Percentiles rank a stretch among this genome's conserved stretches.
Conservation (phyloP, 2,329 filamentous ascomycete species). For the Trichoderma breve region DNA sequence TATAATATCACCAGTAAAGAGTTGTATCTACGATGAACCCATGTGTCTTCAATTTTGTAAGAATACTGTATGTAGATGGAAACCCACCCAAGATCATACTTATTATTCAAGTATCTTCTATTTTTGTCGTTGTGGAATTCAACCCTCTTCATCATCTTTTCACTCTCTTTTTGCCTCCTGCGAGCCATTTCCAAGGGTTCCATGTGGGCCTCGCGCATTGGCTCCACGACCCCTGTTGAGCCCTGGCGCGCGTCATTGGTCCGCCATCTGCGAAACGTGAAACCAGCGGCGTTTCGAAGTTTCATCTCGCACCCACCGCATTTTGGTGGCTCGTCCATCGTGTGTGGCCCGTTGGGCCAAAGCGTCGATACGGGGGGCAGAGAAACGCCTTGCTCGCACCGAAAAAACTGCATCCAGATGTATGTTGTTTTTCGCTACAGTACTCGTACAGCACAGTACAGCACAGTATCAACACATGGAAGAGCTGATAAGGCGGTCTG, state of each 20-base stretch:
- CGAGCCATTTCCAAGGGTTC: constrained; percentile 16
- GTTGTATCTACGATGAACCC: neutral
- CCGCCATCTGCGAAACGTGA: constrained; percentile 24
- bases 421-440: neutral
- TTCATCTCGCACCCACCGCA: constrained; percentile 7
- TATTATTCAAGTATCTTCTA: neutral
- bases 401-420: neutral
- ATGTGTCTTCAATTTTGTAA: neutral
- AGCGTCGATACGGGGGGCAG: neutral
- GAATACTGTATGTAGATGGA: neutral
- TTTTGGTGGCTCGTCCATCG: constrained; percentile 9
- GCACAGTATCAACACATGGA: neutral
- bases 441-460: neutral
- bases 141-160: neutral
- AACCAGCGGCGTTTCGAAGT: constrained; percentile 30
- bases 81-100: neutral
- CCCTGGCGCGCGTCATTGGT: constrained; percentile 22
- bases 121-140: neutral
- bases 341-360: neutral
- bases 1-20: neutral
- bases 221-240: constrained; percentile 2
- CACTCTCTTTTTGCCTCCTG: neutral
- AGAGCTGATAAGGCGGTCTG: neutral
- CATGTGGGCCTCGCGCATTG: neutral
- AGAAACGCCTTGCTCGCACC: neutral